These are phyloP conservation scores for Otatea glauca DNA, from an alignment of 176 grass and related monocot genomes.

Conservation along the genomic window DNA sequence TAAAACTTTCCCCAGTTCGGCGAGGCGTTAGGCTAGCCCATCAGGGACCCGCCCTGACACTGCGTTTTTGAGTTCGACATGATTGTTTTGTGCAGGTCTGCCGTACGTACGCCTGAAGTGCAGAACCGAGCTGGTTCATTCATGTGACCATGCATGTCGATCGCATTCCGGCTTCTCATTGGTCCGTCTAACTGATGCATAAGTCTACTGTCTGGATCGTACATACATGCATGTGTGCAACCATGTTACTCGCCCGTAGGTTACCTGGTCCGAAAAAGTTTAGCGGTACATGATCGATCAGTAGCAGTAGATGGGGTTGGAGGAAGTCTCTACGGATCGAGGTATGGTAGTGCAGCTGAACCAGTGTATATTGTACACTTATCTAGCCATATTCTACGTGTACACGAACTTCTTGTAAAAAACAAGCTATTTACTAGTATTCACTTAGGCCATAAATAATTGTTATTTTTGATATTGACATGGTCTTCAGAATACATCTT, in stretches of 20 bases:
- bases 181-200: too few relatives aligned
- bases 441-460: too few relatives aligned
- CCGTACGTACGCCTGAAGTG: neutral
- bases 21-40: neutral
- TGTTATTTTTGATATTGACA: too few relatives aligned
- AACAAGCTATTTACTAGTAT: neutral
- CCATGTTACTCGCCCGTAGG: neutral
- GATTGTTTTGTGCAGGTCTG: neutral
- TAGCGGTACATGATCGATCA: neutral
- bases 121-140: neutral
- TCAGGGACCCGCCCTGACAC: neutral
- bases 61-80: neutral
- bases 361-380: neutral
- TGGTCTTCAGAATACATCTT: too few relatives aligned
- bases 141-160: too few relatives aligned
- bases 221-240: neutral
- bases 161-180: too few relatives aligned
- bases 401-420: too few relatives aligned
- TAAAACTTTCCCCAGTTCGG: neutral
- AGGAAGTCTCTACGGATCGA: neutral
- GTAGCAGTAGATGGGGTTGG: neutral
- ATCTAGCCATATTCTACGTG: neutral
- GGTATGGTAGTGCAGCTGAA: neutral
- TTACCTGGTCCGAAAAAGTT: neutral
- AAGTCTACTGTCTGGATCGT: neutral